Conservation (phyloP, 2,329 filamentous ascomycete genomes). For the Penicillium sp. region DNA sequence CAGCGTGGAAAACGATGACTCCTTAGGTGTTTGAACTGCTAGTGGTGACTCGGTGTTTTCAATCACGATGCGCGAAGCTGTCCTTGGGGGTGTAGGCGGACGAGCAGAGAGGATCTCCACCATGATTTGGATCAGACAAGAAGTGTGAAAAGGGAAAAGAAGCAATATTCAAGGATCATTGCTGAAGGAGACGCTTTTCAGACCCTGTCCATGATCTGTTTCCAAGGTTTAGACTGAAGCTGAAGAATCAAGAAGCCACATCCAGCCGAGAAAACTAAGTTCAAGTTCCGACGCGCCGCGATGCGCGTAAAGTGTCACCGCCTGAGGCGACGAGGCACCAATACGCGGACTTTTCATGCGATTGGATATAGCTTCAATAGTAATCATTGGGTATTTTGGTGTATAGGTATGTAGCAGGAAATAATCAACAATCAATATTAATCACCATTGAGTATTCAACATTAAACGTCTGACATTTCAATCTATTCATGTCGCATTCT, state of each 20-base stretch:
- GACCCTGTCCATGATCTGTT: conserved; percentile 6
- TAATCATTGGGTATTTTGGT: background rate
- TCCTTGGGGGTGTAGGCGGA: conserved; percentile 58
- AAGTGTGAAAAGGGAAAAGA: conserved; percentile 10
- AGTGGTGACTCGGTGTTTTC: conserved; percentile 41
- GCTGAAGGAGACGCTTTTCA: conserved; percentile 18
- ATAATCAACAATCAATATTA: background rate
- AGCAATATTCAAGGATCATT: conserved; percentile 29
- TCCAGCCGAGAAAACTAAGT: conserved; percentile 19
- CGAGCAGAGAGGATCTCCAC: conserved; percentile 50
- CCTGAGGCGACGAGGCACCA: conserved; percentile 26
- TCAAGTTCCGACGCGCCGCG: conserved; percentile 19
- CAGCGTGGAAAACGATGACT: conserved; percentile 46
- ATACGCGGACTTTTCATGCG: background rate
- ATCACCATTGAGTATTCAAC: background rate
- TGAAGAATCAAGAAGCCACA: conserved; percentile 7
- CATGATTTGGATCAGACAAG: conserved; percentile 36
- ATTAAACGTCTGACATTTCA: background rate
- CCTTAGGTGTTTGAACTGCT: conserved; percentile 40
- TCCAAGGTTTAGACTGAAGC: background rate
- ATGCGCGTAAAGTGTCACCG: conserved; percentile 39
- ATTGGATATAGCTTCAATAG: background rate
- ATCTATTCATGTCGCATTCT: background rate
- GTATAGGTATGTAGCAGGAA: background rate
- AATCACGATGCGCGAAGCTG: conserved; percentile 29